Evolutionary conservation across 2,329 filamentous ascomycete genomes (phyloP).

Genomic region (Cladophialophora psammophila): DNA sequence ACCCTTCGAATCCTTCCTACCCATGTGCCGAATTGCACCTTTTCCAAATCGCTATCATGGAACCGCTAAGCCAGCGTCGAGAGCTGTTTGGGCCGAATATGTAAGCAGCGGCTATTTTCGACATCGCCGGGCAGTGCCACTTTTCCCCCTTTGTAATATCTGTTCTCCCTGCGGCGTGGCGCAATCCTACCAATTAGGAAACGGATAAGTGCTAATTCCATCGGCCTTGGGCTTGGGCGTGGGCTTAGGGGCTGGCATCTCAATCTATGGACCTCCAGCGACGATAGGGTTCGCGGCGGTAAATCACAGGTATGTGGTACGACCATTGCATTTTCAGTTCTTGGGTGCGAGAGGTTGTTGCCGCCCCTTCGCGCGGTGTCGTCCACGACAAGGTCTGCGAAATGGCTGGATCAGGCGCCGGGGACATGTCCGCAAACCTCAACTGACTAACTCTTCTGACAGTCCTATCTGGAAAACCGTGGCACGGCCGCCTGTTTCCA

Average conservation of each 20-base stretch:
- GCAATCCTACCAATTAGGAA: constrained; percentile 27
- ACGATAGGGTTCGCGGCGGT: constrained; percentile 80
- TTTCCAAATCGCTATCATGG: constrained; percentile 14
- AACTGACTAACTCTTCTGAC: constrained; percentile 18
- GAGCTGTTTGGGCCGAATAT: constrained; percentile 34
- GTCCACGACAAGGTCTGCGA: not conserved
- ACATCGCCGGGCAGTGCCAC: constrained; percentile 11
- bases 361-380: not conserved
- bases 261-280: constrained; percentile 70
- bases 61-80: constrained; percentile 21
- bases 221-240: not conserved
- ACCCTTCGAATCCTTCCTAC: constrained; percentile 7
- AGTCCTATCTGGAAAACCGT: constrained; percentile 58
- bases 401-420: not conserved
- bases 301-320: constrained; percentile 60
- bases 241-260: constrained; percentile 59
- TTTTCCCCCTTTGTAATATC: constrained; percentile 15
- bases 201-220: constrained; percentile 6
- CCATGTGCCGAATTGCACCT: constrained; percentile 10
- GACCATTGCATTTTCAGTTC: not conserved
- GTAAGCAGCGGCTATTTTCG: constrained; percentile 36
- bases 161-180: constrained; percentile 15
- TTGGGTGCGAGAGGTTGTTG: not conserved
- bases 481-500: constrained; percentile 62
- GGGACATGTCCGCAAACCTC: not conserved